Conservation (phyloP, 163 green algal genomes). For the Scenedesmus sp. region DNA sequence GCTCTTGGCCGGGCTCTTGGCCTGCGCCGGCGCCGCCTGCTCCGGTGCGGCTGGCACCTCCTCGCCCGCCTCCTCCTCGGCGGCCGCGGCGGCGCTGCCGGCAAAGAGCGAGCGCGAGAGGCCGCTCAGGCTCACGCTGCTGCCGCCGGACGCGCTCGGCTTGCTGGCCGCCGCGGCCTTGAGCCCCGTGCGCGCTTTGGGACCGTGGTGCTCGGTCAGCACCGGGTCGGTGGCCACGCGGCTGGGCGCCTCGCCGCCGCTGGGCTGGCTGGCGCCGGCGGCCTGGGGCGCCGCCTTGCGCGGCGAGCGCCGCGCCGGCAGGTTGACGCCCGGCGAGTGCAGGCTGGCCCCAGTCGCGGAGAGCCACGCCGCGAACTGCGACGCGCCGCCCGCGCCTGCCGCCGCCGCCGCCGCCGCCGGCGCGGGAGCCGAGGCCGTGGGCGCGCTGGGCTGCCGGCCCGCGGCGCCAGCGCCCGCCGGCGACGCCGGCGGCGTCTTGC, state of each 20-base stretch:
- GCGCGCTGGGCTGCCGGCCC: constrained; percentile 5
- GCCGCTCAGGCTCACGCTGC: constrained; percentile 24
- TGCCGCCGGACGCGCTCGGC: not conserved
- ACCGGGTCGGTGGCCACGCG: not conserved
- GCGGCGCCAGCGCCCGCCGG: not conserved
- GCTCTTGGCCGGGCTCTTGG: too few relatives aligned
- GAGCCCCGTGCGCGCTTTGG: constrained; percentile 13
- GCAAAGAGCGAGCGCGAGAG: constrained; percentile 39
- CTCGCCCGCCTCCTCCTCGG: too few relatives aligned
- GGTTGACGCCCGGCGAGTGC: constrained; percentile 27
- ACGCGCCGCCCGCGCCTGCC: too few relatives aligned
- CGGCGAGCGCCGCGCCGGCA: constrained; percentile 8
- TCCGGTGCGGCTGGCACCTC: not conserved
- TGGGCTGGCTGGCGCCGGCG: not conserved
- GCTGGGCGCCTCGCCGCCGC: not conserved
- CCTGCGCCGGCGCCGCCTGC: not conserved
- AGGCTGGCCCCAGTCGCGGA: constrained; percentile 37
- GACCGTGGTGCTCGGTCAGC: constrained; percentile 33
- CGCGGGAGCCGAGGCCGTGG: not conserved
- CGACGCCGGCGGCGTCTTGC: not conserved
- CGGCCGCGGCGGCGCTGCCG: too few relatives aligned
- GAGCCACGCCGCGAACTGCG: constrained; percentile 39
- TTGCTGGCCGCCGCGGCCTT: constrained; percentile 3
- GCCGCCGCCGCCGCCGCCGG: constrained; percentile 6
- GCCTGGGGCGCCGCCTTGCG: constrained; percentile 1